Conservation (phyloP, 345 rosid species). For the Brassica carinata region DNA sequence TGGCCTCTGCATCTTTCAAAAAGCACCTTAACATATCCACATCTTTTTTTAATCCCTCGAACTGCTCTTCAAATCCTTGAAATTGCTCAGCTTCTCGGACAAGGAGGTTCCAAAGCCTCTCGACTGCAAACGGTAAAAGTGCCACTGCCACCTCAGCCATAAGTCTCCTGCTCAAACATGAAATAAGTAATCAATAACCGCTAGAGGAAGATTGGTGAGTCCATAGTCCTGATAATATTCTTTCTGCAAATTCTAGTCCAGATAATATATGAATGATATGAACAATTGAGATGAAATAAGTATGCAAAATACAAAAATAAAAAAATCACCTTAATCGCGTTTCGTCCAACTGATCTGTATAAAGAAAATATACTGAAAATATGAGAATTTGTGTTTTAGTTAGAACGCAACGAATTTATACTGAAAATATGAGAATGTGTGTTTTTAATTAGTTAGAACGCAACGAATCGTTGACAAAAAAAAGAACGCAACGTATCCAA, state of each 20-base stretch:
- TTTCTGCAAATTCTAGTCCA: background rate
- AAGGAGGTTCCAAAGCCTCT: background rate
- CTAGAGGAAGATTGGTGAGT: background rate
- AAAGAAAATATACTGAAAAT: too few species aligned
- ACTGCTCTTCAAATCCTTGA: background rate
- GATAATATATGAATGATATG: background rate
- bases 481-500: too few species aligned
- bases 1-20: background rate
- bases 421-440: too few species aligned
- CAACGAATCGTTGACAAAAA: too few species aligned
- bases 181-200: background rate
- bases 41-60: background rate
- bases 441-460: too few species aligned
- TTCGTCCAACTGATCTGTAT: background rate
- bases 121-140: background rate
- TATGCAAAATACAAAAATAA: background rate
- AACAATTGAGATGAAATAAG: background rate
- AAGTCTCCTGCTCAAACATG: background rate
- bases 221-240: background rate
- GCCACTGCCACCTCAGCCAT: background rate
- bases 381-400: too few species aligned
- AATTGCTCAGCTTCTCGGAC: background rate
- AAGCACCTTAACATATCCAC: background rate
- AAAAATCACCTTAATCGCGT: background rate
- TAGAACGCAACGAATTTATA: too few species aligned